Conservation (phyloP, 257 asterid genomes). For the Plantago elongata region DNA sequence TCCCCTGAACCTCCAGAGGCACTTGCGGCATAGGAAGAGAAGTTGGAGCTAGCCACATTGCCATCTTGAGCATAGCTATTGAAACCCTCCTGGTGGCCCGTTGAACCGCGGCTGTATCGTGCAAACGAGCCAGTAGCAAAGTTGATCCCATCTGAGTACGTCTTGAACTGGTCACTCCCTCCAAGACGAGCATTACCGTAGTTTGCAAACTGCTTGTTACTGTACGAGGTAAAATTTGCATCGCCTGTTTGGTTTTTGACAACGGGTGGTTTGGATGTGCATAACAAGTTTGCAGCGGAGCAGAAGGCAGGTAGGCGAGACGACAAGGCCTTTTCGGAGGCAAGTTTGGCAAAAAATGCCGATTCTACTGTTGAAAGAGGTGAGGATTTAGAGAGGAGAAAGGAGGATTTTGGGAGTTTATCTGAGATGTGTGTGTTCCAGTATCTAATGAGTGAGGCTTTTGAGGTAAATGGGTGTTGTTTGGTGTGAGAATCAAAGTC, state of each 20-base stretch:
- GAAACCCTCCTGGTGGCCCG: slow-evolving; percentile 57
- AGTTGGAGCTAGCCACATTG: slow-evolving; percentile 60
- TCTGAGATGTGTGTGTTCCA: slow-evolving; percentile 62
- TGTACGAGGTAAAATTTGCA: slow-evolving; percentile 48
- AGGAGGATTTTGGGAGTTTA: slow-evolving; percentile 36
- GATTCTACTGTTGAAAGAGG: slow-evolving; percentile 54
- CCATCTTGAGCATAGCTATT: slow-evolving; percentile 58
- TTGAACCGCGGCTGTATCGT: slow-evolving; percentile 56
- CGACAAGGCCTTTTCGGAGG: slow-evolving; percentile 43
- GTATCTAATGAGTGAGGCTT: slow-evolving; percentile 58
- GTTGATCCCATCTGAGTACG: slow-evolving; percentile 59
- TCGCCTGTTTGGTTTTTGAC: slow-evolving; percentile 26
- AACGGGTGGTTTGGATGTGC: slow-evolving; percentile 22
- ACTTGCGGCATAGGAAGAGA: slow-evolving; percentile 56
- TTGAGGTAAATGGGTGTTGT: slow-evolving; percentile 59
- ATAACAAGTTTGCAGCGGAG: slow-evolving; percentile 60
- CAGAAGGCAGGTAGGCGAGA: slow-evolving; percentile 56
- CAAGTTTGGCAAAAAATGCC: slow-evolving; percentile 54
- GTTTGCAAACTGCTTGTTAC: slow-evolving; percentile 45
- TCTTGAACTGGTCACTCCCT: slow-evolving; percentile 60
- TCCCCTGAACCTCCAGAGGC: slow-evolving; percentile 66
- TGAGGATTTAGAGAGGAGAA: slow-evolving; percentile 68
- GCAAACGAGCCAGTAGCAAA: slow-evolving; percentile 53
- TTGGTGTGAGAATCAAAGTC: slow-evolving; percentile 17
- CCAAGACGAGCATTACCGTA: slow-evolving; percentile 56